Evolutionary conservation across 352 stramenopile species (phyloP).

Genomic region (Pythium myriotylum): DNA sequence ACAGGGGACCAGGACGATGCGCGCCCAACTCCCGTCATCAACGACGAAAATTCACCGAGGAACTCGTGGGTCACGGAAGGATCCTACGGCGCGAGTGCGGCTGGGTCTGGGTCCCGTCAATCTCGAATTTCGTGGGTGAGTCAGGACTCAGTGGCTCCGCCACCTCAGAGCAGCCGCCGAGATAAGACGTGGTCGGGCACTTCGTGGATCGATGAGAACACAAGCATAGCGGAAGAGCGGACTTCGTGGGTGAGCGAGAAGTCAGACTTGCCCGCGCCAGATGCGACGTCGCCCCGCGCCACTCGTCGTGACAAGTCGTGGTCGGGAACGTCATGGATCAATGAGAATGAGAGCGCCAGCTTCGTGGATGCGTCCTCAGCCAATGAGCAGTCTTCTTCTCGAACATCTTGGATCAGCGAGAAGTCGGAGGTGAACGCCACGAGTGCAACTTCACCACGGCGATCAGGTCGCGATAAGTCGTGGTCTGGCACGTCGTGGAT

Average conservation of each 20-base stretch:
- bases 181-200: conserved; percentile 1
- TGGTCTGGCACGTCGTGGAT: conserved; percentile 22
- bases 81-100: background rate
- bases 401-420: conserved; percentile 11
- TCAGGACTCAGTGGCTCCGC: background rate
- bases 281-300: background rate
- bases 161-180: background rate
- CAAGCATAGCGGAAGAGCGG: background rate
- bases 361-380: background rate
- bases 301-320: conserved; percentile 18
- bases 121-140: conserved; percentile 18
- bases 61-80: conserved; percentile 25
- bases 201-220: conserved; percentile 4
- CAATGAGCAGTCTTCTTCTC: background rate
- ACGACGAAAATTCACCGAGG: conserved; percentile 5
- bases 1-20: background rate
- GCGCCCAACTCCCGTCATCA: background rate
- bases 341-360: conserved; percentile 6
- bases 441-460: background rate
- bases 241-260: conserved; percentile 22
- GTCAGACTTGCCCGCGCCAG: background rate
- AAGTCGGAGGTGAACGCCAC: background rate
- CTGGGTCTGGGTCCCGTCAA: background rate
- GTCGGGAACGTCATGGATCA: conserved; percentile 25
- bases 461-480: conserved; percentile 17